phyloP scores from a whole-genome alignment of 176 grass and related monocot species.

The Oryza meridionalis region DNA sequence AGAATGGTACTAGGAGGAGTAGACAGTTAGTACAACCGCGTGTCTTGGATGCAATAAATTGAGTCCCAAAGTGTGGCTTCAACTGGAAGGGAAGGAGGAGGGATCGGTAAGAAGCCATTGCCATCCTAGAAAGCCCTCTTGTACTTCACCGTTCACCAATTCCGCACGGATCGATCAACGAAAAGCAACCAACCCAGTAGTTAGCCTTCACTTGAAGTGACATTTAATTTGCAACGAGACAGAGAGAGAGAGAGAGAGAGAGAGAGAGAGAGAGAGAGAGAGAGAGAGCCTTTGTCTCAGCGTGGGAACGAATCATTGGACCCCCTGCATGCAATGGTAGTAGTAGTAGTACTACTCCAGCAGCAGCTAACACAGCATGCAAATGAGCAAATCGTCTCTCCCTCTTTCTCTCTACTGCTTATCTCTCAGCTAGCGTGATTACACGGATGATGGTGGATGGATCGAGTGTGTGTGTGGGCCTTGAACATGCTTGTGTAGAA shows the following conservation, averaged over 20 bases:
- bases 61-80: background rate
- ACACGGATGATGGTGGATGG: background rate
- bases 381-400: background rate
- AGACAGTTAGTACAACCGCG: too few relatives aligned
- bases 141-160: constrained; percentile 26
- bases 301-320: background rate
- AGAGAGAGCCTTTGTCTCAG: background rate
- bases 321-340: background rate
- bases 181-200: constrained; percentile 9
- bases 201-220: constrained; percentile 36
- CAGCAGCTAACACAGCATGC: background rate
- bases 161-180: constrained; percentile 30
- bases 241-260: too few relatives aligned
- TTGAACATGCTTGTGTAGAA: constrained; percentile 53
- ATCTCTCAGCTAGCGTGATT: background rate
- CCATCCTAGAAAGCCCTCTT: constrained; percentile 1
- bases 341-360: too few relatives aligned
- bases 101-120: background rate
- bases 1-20: too few relatives aligned
- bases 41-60: background rate
- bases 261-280: too few relatives aligned
- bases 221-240: constrained; percentile 29
- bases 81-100: constrained; percentile 2
- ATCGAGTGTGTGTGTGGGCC: constrained; percentile 27
- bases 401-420: too few relatives aligned